Conservation (phyloP, 306 rosid genomes). For the Calophaca sinica region DNA sequence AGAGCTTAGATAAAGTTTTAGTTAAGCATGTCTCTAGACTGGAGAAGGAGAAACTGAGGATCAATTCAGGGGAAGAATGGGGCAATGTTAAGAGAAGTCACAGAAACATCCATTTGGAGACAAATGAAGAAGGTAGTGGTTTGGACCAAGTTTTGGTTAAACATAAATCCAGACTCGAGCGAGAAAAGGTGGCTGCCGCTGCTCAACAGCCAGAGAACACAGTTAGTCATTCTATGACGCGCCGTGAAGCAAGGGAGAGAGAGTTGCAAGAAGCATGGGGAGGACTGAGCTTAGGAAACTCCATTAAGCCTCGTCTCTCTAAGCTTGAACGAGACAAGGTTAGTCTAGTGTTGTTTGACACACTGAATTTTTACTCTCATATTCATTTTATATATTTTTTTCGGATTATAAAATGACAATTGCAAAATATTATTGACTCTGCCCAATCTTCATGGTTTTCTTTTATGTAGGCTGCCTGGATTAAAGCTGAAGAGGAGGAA, state of each 20-base stretch:
- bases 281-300: slow-evolving; percentile 82
- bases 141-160: slow-evolving; percentile 73
- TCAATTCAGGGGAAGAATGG: slow-evolving; percentile 50
- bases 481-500: slow-evolving; percentile 88
- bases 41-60: slow-evolving; percentile 77
- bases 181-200: slow-evolving; percentile 71
- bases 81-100: slow-evolving; percentile 51
- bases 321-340: slow-evolving; percentile 92
- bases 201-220: slow-evolving; percentile 60
- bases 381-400: neutral
- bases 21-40: slow-evolving; percentile 82
- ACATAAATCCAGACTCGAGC: slow-evolving; percentile 79
- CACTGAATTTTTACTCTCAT: slow-evolving; percentile 3
- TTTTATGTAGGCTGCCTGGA: slow-evolving; percentile 83
- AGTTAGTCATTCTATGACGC: slow-evolving; percentile 51
- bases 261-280: slow-evolving; percentile 90
- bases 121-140: slow-evolving; percentile 61
- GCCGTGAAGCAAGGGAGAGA: slow-evolving; percentile 83
- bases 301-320: slow-evolving; percentile 77
- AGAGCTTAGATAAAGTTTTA: slow-evolving; percentile 76
- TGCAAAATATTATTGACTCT: slow-evolving; percentile 37
- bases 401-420: neutral
- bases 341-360: slow-evolving; percentile 31
- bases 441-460: slow-evolving; percentile 15
- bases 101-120: slow-evolving; percentile 41